phyloP scores from a whole-genome alignment of 768 basidiomycete genomes.

The Collybia sp. region DNA sequence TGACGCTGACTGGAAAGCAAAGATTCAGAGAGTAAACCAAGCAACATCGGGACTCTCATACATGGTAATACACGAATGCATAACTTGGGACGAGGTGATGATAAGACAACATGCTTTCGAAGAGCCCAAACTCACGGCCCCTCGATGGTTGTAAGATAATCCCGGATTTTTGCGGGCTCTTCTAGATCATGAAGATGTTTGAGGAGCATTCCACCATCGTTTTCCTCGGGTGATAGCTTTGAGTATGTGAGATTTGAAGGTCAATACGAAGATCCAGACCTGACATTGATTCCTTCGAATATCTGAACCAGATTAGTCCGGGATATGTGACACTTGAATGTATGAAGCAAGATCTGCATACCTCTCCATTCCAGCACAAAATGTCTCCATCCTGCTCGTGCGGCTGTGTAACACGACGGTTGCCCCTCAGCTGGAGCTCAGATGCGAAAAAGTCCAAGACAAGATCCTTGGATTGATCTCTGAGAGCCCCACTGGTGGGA shows the following conservation, averaged over 20 bases:
- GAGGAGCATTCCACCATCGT: constrained; percentile 63
- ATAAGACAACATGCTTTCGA: background rate
- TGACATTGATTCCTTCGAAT: constrained; percentile 77
- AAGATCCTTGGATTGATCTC: constrained; percentile 9
- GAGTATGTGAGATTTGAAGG: background rate
- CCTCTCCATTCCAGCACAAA: constrained; percentile 88
- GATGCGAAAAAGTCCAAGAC: constrained; percentile 64
- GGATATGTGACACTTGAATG: background rate
- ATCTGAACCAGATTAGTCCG: constrained; percentile 28
- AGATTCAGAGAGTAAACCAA: constrained; percentile 1
- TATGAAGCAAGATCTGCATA: constrained; percentile 17
- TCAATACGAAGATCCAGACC: constrained; percentile 7
- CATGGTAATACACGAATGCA: constrained; percentile 78
- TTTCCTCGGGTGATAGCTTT: constrained; percentile 57
- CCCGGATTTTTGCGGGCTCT: constrained; percentile 37
- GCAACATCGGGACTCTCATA: constrained; percentile 29
- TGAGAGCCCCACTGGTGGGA: no score
- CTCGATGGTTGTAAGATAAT: constrained; percentile 58
- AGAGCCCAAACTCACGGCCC: constrained; percentile 64
- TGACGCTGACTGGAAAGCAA: constrained; percentile 29
- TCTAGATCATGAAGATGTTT: constrained; percentile 24
- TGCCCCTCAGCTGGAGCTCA: constrained; percentile 71
- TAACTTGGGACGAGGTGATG: constrained; percentile 43
- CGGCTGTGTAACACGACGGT: constrained; percentile 57
- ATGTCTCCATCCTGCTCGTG: constrained; percentile 53